Percentiles rank a stretch among this genome's conserved stretches.
phyloP scores from a whole-genome alignment of 306 rosid genomes.

The Cicer pinnatifidum region DNA sequence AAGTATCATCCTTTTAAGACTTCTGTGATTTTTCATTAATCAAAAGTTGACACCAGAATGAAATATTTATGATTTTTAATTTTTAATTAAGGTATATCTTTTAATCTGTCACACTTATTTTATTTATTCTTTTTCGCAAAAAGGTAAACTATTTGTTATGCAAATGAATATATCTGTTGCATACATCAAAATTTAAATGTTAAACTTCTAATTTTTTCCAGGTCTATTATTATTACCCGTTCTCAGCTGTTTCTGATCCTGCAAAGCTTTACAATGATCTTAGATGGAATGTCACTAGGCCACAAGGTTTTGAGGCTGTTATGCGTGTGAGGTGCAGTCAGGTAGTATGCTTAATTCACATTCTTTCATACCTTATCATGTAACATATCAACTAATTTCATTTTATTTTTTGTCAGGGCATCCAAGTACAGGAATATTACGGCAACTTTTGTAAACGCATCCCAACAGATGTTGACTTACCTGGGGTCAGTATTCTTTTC shows the following conservation, averaged over 20 bases:
- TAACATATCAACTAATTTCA: constrained; percentile 21
- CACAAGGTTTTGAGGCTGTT: constrained; percentile 98
- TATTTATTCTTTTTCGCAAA: constrained; percentile 4
- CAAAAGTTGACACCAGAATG: constrained; percentile 5
- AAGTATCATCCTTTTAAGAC: not conserved
- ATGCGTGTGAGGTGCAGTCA: constrained; percentile 99
- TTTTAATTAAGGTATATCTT: not conserved
- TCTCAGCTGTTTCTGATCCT: constrained; percentile 91
- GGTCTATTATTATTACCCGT: constrained; percentile 94
- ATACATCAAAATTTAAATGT: constrained; percentile 5
- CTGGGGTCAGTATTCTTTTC: constrained; percentile 78
- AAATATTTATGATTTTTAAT: not conserved
- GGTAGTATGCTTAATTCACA: constrained; percentile 53
- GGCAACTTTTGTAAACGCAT: constrained; percentile 95
- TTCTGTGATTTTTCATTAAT: constrained; percentile 20
- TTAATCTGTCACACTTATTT: not conserved
- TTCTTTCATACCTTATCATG: constrained; percentile 33
- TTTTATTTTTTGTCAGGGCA: constrained; percentile 66
- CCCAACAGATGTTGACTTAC: constrained; percentile 93
- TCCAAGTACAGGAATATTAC: constrained; percentile 91
- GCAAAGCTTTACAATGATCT: constrained; percentile 98
- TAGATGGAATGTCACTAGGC: constrained; percentile 96
- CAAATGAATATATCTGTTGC: constrained; percentile 11
- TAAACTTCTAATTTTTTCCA: constrained; percentile 49
- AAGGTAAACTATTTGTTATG: constrained; percentile 16